These are phyloP conservation scores for Nepenthes mirabilis DNA, from an alignment of 148 eudicot genomes.

Conservation along the genomic window DNA sequence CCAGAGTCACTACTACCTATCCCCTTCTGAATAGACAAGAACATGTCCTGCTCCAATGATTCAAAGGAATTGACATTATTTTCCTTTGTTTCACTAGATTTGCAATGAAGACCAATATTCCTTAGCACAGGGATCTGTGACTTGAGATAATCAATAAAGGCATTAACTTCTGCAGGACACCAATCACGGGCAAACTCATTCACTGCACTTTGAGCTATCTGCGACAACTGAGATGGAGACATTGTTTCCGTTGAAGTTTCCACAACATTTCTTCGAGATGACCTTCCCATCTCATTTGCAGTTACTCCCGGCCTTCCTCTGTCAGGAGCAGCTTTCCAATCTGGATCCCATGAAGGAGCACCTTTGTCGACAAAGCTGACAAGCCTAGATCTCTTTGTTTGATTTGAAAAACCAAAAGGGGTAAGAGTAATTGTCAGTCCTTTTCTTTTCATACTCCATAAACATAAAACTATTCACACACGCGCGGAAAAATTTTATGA, in stretches of 20 bases:
- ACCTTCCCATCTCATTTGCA: conserved; percentile 8
- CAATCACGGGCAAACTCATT: conserved; percentile 55
- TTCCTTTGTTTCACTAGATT: conserved; percentile 23
- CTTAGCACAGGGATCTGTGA: conserved; percentile 45
- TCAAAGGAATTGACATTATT: conserved; percentile 35
- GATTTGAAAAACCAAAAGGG: neutral
- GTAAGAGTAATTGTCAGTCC: neutral
- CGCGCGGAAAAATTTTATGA: neutral
- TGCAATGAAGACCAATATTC: conserved; percentile 27
- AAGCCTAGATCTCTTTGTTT: conserved; percentile 80
- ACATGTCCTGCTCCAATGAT: conserved; percentile 55
- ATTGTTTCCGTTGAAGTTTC: conserved; percentile 18
- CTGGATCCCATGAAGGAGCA: conserved; percentile 78
- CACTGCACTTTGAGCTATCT: conserved; percentile 45
- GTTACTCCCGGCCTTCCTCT: conserved; percentile 16
- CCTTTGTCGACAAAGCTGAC: conserved; percentile 61
- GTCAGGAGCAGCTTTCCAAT: conserved; percentile 28
- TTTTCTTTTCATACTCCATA: neutral
- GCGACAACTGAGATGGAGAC: conserved; percentile 35
- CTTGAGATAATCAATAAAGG: conserved; percentile 54
- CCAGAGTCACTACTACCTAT: conserved; percentile 11
- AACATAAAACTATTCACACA: neutral
- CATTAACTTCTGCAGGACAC: conserved; percentile 49
- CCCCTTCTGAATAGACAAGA: conserved; percentile 29
- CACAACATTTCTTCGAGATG: conserved; percentile 13